phyloP scores from a whole-genome alignment of 352 stramenopile genomes.

The Plasmopara muralis region DNA sequence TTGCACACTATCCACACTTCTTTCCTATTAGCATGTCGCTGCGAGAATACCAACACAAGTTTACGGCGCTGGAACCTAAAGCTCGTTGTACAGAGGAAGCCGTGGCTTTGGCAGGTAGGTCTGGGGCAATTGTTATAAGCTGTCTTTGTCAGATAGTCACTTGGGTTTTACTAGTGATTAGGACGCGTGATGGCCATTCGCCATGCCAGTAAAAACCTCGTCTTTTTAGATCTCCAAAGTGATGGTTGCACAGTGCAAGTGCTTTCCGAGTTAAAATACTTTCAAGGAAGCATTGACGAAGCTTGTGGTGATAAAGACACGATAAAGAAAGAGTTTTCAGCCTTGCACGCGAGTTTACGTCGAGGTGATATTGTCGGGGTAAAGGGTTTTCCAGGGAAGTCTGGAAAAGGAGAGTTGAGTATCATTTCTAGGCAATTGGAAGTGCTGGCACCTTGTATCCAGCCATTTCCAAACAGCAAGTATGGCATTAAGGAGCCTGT shows the following conservation, averaged over 20 bases:
- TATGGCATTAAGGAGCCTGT: slow-evolving; percentile 91
- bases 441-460: slow-evolving; percentile 94
- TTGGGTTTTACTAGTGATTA: slow-evolving; percentile 3
- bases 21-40: slow-evolving; percentile 67
- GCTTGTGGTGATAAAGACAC: slow-evolving; percentile 23
- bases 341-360: slow-evolving; percentile 62
- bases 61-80: slow-evolving; percentile 42
- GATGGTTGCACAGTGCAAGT: slow-evolving; percentile 65
- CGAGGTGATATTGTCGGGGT: slow-evolving; percentile 78
- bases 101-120: slow-evolving; percentile 49
- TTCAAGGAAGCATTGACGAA: slow-evolving; percentile 33
- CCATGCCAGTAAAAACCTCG: slow-evolving; percentile 74
- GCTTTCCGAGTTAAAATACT: slow-evolving; percentile 71
- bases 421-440: slow-evolving; percentile 79
- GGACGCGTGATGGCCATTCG: slow-evolving; percentile 72
- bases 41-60: slow-evolving; percentile 53
- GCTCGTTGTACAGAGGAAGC: slow-evolving; percentile 45
- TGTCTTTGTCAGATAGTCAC: slow-evolving; percentile 1
- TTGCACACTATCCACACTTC: slow-evolving; percentile 54
- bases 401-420: slow-evolving; percentile 77
- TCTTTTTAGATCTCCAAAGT: slow-evolving; percentile 71
- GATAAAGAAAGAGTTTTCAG: slow-evolving; percentile 45
- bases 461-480: slow-evolving; percentile 84
- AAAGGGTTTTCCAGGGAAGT: slow-evolving; percentile 73
- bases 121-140: not conserved